These are phyloP conservation scores for Byssochlamys sp. DNA, from an alignment of 2,329 filamentous ascomycete genomes.

Conservation along the genomic window DNA sequence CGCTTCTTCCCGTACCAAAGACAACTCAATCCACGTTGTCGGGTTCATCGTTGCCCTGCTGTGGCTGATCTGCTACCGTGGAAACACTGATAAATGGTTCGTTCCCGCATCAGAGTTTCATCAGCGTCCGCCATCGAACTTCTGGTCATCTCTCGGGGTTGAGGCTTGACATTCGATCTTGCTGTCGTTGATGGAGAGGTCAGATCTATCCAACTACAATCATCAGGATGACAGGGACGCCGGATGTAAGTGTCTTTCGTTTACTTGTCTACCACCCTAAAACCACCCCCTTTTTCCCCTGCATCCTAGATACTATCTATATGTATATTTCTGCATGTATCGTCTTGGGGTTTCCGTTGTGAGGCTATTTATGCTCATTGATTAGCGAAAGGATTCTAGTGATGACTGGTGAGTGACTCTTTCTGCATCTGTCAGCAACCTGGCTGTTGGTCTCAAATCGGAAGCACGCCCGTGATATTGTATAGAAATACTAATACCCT, in stretches of 20 bases:
- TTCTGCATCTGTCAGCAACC: neutral
- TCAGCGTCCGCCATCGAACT: neutral
- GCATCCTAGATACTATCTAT: neutral
- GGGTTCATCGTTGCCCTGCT: neutral
- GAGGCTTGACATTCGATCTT: neutral
- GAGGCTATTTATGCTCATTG: neutral
- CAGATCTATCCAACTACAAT: neutral
- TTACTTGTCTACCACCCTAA: neutral
- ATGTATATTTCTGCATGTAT: neutral
- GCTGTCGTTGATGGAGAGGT: neutral
- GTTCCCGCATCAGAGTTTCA: neutral
- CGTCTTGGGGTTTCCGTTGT: neutral
- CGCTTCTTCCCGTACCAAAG: conserved; percentile 1
- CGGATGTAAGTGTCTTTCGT: conserved; percentile 5
- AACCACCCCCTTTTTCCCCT: neutral
- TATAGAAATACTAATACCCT: neutral
- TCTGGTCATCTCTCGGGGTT: neutral
- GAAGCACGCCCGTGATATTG: neutral
- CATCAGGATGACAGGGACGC: conserved; percentile 6
- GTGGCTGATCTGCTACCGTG: neutral
- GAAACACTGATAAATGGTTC: neutral
- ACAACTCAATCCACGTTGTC: conserved; percentile 8
- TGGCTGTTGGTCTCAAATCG: neutral
- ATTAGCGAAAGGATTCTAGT: conserved; percentile 5
- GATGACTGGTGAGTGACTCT: conserved; percentile 5